Conservation (phyloP, 768 basidiomycete genomes). For the Boletus tylopilopsis region DNA sequence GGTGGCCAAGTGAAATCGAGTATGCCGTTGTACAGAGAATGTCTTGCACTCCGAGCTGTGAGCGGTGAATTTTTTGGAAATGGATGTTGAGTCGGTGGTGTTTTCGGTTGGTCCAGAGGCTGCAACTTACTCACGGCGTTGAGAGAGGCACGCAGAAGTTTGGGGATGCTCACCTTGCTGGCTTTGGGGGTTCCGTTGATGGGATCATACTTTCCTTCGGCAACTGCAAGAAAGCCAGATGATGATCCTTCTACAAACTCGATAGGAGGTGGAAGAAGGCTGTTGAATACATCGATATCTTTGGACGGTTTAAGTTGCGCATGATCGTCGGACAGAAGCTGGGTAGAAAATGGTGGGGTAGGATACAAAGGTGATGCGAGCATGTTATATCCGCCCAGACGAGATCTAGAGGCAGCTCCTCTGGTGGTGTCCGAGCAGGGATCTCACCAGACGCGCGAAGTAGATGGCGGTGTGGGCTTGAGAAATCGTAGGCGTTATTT, state of each 20-base stretch:
- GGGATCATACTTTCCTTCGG: conserved; percentile 76
- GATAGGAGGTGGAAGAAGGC: conserved; percentile 71
- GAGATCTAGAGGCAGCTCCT: background rate
- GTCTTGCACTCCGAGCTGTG: conserved; percentile 25
- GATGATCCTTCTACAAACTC: conserved; percentile 86
- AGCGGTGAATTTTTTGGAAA: conserved; percentile 28
- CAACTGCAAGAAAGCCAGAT: conserved; percentile 64
- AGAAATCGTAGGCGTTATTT: conserved; percentile 23
- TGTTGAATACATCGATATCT: conserved; percentile 74
- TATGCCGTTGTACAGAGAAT: conserved; percentile 46
- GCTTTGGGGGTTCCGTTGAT: conserved; percentile 67
- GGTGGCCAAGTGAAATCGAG: conserved; percentile 66
- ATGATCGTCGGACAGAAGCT: conserved; percentile 48
- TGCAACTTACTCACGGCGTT: conserved; percentile 2
- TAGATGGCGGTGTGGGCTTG: background rate
- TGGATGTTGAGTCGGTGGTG: conserved; percentile 24
- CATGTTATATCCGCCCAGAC: conserved; percentile 41
- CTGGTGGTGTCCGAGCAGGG: conserved; percentile 10
- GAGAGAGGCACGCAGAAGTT: background rate
- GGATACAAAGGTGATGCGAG: conserved; percentile 64
- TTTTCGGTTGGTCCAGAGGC: conserved; percentile 21
- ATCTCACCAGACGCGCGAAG: conserved; percentile 10
- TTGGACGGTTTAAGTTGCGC: conserved; percentile 61
- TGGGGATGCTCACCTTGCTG: conserved; percentile 40
- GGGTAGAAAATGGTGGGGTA: conserved; percentile 46